Evolutionary conservation across 768 basidiomycete genomes (phyloP), one percentile per base, ranked within the genome.

Genomic region (Leucogyrophana mollusca): DNA sequence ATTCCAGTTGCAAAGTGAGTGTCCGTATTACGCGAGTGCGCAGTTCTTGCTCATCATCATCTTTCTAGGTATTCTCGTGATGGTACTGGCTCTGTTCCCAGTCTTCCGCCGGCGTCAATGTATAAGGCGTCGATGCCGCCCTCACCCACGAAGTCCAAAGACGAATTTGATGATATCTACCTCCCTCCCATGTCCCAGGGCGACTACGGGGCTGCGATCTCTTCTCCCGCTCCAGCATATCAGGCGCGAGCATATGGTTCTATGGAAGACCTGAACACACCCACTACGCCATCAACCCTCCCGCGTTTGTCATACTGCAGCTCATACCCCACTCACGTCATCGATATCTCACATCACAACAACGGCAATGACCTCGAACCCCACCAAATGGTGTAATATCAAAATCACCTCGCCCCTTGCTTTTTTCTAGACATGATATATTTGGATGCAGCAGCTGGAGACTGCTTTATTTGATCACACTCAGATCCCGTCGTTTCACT

Each of bases 221-320:
- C 2, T 11, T 45, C 33, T 16, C 32, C 43, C 17, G 32, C 43
- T 14, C 43, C 43, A 4, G 43, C 43, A 9, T 45, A 45, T 45
- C 33, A 36, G 20, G 43, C 33, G 5, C 43, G 32, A 0, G 32
- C 43, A 14, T 21, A 20, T 25, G 43, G 43, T 20, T 45, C 43
- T 14, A 22, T 45, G 21, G 43, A 35, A 21, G 43, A 45, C 23
- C 20, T 45, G 7, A 9, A 17, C 8, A 27, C 25, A 17, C 40
- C 40, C 11, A 6, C 27, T 13, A 30, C 27, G 13, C 27, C 27
- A 30, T 30, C 24, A 24, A n/a, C 40, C 4, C 40, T 30, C 27
- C 25, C 24, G 9, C 25, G 22, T 17, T 30, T 27, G 25, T 42
- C 40, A 7, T 42, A 30, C 30, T 7, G 2, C 4, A 25, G 23